phyloP scores from a whole-genome alignment of 106 monocot species.

The Triglochin maritima region DNA sequence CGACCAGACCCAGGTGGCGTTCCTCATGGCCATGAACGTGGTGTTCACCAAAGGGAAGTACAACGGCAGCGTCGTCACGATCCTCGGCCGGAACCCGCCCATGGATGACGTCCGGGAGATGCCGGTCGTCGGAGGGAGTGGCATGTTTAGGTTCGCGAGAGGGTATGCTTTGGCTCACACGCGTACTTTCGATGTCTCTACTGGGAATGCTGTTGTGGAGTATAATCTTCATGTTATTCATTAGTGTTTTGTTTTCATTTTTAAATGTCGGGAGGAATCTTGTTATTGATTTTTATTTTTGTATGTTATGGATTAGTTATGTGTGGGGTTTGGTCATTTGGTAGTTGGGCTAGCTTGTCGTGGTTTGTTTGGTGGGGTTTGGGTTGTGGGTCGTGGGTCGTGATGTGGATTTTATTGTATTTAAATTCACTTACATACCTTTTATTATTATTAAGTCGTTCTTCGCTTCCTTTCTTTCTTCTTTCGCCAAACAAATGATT shows the following conservation, averaged over 20 bases:
- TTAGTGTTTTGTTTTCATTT: neutral
- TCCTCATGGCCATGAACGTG: slow-evolving; percentile 21
- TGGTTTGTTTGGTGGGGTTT: too few relatives aligned
- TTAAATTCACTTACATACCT: too few relatives aligned
- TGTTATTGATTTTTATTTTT: too few relatives aligned
- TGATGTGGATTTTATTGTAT: too few relatives aligned
- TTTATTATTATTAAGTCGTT: too few relatives aligned
- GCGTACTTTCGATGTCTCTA: neutral
- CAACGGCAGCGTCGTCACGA: slow-evolving; percentile 15
- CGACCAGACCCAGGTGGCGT: neutral
- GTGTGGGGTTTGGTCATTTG: too few relatives aligned
- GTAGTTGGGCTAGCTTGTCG: too few relatives aligned
- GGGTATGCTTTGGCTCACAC: slow-evolving; percentile 10
- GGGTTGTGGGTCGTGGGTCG: too few relatives aligned
- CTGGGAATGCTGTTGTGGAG: slow-evolving; percentile 14
- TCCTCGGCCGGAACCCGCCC: slow-evolving; percentile 9
- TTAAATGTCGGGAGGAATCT: too few relatives aligned
- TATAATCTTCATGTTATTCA: slow-evolving; percentile 13
- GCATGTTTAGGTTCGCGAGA: slow-evolving; percentile 9
- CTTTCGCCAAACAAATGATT: too few relatives aligned
- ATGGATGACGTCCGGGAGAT: slow-evolving; percentile 12
- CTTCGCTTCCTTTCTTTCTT: too few relatives aligned
- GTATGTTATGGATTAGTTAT: too few relatives aligned
- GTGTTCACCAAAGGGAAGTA: slow-evolving; percentile 5
- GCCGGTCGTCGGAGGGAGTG: slow-evolving; percentile 17